Percentiles rank a stretch among this genome's conserved stretches.
Evolutionary conservation across 163 green algal species (phyloP).

Genomic region (Chlorella variabilis): DNA sequence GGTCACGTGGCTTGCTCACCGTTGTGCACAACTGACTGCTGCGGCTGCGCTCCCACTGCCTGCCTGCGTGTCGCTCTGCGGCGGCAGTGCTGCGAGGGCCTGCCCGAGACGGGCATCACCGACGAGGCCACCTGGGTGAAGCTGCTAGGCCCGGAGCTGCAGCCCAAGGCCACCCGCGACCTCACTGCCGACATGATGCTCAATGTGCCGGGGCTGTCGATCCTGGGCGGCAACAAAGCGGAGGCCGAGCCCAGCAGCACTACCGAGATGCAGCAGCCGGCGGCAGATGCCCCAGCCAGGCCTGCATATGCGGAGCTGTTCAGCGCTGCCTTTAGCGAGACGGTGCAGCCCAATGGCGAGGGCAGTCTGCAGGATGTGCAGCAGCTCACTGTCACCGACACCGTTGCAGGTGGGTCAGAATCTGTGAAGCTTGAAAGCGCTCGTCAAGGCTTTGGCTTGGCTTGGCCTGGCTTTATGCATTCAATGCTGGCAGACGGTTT

Average conservation of each 20-base stretch:
- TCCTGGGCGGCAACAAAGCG: background rate
- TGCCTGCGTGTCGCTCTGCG: too few species aligned
- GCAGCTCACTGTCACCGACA: too few species aligned
- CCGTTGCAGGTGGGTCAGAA: too few species aligned
- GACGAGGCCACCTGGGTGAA: conserved; percentile 72
- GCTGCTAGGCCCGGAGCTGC: conserved; percentile 62
- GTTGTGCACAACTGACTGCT: too few species aligned
- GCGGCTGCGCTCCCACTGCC: too few species aligned
- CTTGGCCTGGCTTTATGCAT: too few species aligned
- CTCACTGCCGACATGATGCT: conserved; percentile 39
- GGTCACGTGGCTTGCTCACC: background rate
- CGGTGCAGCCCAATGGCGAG: background rate
- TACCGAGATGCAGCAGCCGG: conserved; percentile 10
- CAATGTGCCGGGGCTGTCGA: conserved; percentile 21
- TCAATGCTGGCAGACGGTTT: too few species aligned
- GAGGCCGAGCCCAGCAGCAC: background rate
- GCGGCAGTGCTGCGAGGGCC: conserved; percentile 60
- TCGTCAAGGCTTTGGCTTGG: too few species aligned
- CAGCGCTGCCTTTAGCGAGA: background rate
- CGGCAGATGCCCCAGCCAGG: background rate
- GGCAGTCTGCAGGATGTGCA: too few species aligned
- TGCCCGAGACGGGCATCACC: conserved; percentile 77
- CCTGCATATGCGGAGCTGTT: conserved; percentile 37
- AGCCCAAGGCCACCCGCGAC: conserved; percentile 21
- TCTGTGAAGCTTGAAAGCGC: too few species aligned